phyloP scores from a whole-genome alignment of 2,329 filamentous ascomycete genomes.

The Dothistroma septosporum region DNA sequence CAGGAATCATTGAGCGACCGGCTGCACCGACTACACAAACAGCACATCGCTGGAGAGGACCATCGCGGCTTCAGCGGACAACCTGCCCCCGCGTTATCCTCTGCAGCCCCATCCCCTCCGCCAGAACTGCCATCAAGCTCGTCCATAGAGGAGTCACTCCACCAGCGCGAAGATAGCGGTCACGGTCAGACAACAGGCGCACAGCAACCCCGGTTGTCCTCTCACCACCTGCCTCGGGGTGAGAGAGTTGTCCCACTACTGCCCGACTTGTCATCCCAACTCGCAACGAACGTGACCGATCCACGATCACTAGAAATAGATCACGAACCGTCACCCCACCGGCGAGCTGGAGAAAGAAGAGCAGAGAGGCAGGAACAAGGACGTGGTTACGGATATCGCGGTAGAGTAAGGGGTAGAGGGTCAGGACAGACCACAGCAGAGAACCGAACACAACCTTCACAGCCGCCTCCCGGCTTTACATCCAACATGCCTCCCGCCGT shows the following conservation, averaged over 20 bases:
- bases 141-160: no score
- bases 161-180: not conserved
- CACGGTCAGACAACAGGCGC: not conserved
- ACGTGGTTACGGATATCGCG: not conserved
- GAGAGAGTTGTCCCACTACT: not conserved
- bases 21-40: no score
- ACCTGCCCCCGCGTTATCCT: not conserved
- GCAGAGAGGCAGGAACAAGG: not conserved
- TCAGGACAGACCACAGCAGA: not conserved
- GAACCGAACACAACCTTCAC: not conserved
- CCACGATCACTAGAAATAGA: not conserved
- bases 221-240: not conserved
- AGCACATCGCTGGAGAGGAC: no score
- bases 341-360: not conserved
- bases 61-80: no score
- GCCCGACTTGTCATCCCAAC: not conserved
- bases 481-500: constrained; percentile 55
- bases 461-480: not conserved
- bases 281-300: not conserved
- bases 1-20: no score
- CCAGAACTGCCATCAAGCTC: no score
- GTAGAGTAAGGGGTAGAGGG: not conserved
- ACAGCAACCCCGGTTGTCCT: not conserved
- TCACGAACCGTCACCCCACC: not conserved
- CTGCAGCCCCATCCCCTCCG: not conserved